Conservation (phyloP, 208 protist genomes). For the Trypanosoma brucei region DNA sequence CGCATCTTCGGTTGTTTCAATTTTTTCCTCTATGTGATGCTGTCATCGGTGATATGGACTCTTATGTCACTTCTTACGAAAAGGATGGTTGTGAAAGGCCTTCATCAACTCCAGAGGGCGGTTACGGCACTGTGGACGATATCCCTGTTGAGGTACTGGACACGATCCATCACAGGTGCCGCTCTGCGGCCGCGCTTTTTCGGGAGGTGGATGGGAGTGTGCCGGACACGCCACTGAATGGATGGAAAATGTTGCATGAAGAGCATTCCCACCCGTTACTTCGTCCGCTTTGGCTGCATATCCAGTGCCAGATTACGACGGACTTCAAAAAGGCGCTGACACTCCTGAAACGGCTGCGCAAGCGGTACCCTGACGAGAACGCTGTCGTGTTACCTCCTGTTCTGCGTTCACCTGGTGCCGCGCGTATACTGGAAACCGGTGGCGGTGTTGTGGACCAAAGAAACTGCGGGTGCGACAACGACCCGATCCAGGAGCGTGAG, state of each 20-base stretch:
- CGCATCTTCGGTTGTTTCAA: conserved; percentile 4
- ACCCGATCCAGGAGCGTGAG: conserved; percentile 4
- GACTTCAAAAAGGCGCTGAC: conserved; percentile 70
- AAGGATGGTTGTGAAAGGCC: conserved; percentile 1
- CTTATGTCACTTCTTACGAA: not conserved
- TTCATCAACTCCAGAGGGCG: conserved; percentile 6
- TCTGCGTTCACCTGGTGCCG: conserved; percentile 2
- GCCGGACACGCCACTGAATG: not conserved
- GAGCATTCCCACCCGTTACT: not conserved
- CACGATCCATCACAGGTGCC: conserved; percentile 19
- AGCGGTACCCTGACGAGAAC: conserved; percentile 14
- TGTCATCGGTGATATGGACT: conserved; percentile 38
- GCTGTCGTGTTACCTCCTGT: conserved; percentile 15
- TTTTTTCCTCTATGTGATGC: conserved; percentile 31
- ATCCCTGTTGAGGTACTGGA: conserved; percentile 37
- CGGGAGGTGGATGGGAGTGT: not conserved
- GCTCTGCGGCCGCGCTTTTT: not conserved
- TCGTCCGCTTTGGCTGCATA: conserved; percentile 32
- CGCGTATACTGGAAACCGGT: conserved; percentile 17
- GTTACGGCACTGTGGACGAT: conserved; percentile 24
- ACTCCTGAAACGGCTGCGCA: conserved; percentile 37
- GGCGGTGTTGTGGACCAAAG: not conserved
- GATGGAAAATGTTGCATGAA: not conserved
- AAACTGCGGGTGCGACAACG: conserved; percentile 9
- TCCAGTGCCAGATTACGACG: conserved; percentile 74